These are phyloP conservation scores for Russula emetica DNA, from an alignment of 768 basidiomycete species.

Conservation along the genomic window DNA sequence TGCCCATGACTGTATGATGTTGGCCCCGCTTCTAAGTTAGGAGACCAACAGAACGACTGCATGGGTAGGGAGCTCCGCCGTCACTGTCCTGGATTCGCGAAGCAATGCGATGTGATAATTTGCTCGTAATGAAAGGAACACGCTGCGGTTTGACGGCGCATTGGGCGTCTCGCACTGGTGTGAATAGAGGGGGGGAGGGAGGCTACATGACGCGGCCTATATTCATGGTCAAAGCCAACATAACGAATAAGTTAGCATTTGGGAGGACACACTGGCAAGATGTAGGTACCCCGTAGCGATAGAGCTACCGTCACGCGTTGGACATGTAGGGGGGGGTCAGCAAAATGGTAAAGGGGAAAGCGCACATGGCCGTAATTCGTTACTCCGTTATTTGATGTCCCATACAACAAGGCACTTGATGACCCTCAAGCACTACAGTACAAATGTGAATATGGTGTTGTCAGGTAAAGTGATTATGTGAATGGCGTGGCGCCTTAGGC, in stretches of 20 bases:
- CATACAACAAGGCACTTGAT: background rate
- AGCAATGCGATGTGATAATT: constrained; percentile 5
- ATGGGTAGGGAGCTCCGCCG: background rate
- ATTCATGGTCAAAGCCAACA: background rate
- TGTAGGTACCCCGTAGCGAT: background rate
- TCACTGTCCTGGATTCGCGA: constrained; percentile 1
- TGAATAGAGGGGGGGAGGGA: too few relatives aligned
- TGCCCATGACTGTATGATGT: background rate
- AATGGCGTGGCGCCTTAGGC: background rate
- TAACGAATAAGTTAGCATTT: background rate
- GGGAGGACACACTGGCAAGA: background rate
- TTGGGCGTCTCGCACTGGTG: background rate
- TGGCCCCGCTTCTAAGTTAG: background rate
- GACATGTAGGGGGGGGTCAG: background rate
- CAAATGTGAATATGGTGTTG: background rate
- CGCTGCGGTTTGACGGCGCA: background rate
- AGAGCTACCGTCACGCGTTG: background rate
- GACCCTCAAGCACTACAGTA: background rate
- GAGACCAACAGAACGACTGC: background rate
- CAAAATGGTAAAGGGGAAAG: background rate
- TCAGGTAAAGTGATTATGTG: background rate
- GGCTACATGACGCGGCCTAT: background rate
- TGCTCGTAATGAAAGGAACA: background rate
- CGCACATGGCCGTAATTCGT: background rate
- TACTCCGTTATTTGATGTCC: background rate